Evolutionary conservation across 2,329 filamentous ascomycete species (phyloP).

Genomic region (Dryadomyces quercus-mongolicae): DNA sequence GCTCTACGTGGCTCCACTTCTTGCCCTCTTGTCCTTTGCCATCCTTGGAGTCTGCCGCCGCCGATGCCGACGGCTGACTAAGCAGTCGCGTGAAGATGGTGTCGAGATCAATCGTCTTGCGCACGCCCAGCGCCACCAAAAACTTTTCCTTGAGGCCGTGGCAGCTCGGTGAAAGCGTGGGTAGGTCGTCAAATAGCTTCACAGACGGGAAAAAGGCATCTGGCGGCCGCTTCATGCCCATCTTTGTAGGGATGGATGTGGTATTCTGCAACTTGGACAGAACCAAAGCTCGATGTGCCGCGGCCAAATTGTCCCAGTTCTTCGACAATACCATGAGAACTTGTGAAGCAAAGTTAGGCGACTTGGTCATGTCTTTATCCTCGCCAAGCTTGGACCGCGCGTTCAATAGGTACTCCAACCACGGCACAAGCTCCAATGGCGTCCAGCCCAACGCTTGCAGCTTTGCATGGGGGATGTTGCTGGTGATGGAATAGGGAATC

Average conservation of each 20-base stretch:
- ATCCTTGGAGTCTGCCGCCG: slow-evolving; percentile 19
- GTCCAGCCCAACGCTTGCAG: slow-evolving; percentile 77
- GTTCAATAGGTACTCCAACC: slow-evolving; percentile 72
- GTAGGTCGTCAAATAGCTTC: slow-evolving; percentile 87
- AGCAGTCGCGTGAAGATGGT: slow-evolving; percentile 86
- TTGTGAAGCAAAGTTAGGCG: slow-evolving; percentile 61
- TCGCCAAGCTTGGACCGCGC: slow-evolving; percentile 46
- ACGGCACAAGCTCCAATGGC: slow-evolving; percentile 71
- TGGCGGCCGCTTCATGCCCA: slow-evolving; percentile 73
- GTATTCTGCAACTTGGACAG: slow-evolving; percentile 51
- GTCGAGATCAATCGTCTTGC: slow-evolving; percentile 88
- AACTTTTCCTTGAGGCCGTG: slow-evolving; percentile 86
- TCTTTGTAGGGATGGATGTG: slow-evolving; percentile 77
- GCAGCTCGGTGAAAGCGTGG: slow-evolving; percentile 58
- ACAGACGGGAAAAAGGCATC: slow-evolving; percentile 93
- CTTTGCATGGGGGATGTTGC: slow-evolving; percentile 50
- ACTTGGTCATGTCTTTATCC: slow-evolving; percentile 58
- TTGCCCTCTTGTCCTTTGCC: slow-evolving; percentile 16
- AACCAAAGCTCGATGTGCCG: slow-evolving; percentile 52
- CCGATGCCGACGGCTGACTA: slow-evolving; percentile 31
- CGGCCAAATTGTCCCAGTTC: slow-evolving; percentile 72
- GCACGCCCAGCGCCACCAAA: slow-evolving; percentile 67
- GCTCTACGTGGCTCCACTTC: slow-evolving; percentile 84
- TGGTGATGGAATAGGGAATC: slow-evolving; percentile 75
- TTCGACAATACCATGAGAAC: slow-evolving; percentile 75